Evolutionary conservation across 306 rosid species (phyloP).

Genomic region (Cicer arietinum): DNA sequence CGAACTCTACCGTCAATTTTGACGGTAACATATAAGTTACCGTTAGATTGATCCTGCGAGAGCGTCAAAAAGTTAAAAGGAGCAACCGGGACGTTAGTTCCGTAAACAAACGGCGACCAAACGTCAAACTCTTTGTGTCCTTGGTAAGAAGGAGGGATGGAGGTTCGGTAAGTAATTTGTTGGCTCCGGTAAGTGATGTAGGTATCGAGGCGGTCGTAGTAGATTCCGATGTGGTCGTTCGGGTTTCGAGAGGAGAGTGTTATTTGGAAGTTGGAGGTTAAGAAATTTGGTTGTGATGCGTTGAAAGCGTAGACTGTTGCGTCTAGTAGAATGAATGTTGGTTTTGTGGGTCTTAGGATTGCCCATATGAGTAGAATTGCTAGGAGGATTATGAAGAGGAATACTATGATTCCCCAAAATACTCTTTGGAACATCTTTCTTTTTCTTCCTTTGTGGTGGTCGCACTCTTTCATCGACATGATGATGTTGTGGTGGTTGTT

Average conservation of each 20-base stretch:
- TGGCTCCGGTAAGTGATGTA: conserved; percentile 70
- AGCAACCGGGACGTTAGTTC: conserved; percentile 72
- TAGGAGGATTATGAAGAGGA: conserved; percentile 62
- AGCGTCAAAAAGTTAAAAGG: conserved; percentile 62
- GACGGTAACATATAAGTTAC: conserved; percentile 53
- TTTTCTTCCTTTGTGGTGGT: conserved; percentile 51
- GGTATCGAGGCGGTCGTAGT: conserved; percentile 81
- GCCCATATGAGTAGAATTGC: conserved; percentile 78
- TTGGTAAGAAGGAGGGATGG: conserved; percentile 76
- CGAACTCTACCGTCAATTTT: conserved; percentile 78
- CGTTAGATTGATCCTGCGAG: conserved; percentile 56
- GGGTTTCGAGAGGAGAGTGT: conserved; percentile 84
- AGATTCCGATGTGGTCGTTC: conserved; percentile 77
- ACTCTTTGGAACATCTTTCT: not conserved
- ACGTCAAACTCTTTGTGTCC: conserved; percentile 79
- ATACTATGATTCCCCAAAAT: conserved; percentile 53
- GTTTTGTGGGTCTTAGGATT: conserved; percentile 72
- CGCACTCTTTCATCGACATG: conserved; percentile 71
- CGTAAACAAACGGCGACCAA: conserved; percentile 92
- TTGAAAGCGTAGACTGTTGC: conserved; percentile 90
- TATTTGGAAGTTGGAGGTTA: conserved; percentile 77
- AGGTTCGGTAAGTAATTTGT: conserved; percentile 72
- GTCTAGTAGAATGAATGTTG: conserved; percentile 81
- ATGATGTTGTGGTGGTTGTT: not conserved
- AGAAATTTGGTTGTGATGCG: conserved; percentile 64